Evolutionary conservation across 2,329 filamentous ascomycete genomes (phyloP).

Genomic region (Graphilbum sp.): DNA sequence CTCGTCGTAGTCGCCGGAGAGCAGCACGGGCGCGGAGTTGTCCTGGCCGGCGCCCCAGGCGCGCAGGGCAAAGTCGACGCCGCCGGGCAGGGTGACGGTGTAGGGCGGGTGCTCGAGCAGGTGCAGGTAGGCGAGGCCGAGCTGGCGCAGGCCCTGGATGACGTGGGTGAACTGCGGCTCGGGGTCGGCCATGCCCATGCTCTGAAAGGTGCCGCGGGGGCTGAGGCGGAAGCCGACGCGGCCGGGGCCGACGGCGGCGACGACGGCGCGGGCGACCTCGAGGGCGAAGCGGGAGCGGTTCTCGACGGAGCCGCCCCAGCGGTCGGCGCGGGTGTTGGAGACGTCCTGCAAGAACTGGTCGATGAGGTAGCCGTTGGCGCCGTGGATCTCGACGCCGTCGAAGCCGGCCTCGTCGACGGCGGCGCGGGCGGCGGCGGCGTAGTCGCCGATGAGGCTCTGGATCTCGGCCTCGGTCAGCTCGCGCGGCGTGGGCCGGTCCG

Average conservation of each 20-base stretch:
- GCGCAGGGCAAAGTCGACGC: too few relatives aligned
- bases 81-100: too few relatives aligned
- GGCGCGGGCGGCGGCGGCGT: slow-evolving; percentile 16
- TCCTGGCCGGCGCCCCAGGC: too few relatives aligned
- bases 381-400: slow-evolving; percentile 25
- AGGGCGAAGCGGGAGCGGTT: slow-evolving; percentile 34
- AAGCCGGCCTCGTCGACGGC: slow-evolving; percentile 36
- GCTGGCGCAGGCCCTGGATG: too few relatives aligned
- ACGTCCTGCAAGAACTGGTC: slow-evolving; percentile 39
- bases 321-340: slow-evolving; percentile 35
- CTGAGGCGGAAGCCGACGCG: slow-evolving; percentile 33
- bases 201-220: slow-evolving; percentile 39
- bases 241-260: slow-evolving; percentile 31
- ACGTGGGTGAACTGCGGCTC: too few relatives aligned
- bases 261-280: slow-evolving; percentile 33
- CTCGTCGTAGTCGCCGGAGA: too few relatives aligned
- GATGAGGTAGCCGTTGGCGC: slow-evolving; percentile 23
- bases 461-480: slow-evolving; percentile 26
- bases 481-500: slow-evolving; percentile 17
- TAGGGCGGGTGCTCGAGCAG: too few relatives aligned
- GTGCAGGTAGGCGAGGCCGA: too few relatives aligned
- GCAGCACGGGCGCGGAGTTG: too few relatives aligned
- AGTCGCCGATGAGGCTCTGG: slow-evolving; percentile 15
- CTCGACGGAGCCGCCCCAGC: slow-evolving; percentile 37
- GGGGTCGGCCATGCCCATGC: too few relatives aligned